phyloP scores from a whole-genome alignment of 495 filamentous ascomycete species.

The Aspergillus heteromorphus region DNA sequence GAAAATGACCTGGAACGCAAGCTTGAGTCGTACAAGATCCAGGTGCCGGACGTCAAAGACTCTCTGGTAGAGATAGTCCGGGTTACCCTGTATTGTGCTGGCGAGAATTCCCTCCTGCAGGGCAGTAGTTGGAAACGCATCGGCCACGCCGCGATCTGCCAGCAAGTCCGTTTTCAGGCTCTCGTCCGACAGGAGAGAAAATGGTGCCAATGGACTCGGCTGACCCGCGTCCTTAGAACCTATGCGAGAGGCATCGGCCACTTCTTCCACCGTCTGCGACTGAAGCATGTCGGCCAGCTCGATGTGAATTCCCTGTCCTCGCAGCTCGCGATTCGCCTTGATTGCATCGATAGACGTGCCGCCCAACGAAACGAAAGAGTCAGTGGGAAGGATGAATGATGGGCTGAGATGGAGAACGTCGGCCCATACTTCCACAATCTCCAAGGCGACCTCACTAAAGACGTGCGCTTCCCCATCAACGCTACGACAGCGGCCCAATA shows the following conservation, averaged over 20 bases:
- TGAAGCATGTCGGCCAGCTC: conserved; percentile 27
- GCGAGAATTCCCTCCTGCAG: conserved; percentile 43
- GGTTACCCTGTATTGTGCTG: conserved; percentile 25
- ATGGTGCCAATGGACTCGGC: conserved; percentile 1
- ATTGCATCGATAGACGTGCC: conserved; percentile 53
- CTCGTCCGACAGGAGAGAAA: neutral
- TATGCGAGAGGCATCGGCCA: conserved; percentile 8
- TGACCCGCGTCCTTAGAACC: conserved; percentile 1
- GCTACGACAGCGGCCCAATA: neutral
- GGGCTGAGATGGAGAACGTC: conserved; percentile 27
- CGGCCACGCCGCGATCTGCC: conserved; percentile 28
- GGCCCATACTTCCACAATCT: conserved; percentile 29
- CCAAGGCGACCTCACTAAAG: conserved; percentile 6
- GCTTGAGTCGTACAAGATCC: conserved; percentile 29
- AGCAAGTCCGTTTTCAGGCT: conserved; percentile 23
- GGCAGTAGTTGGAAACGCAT: conserved; percentile 45
- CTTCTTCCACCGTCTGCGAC: conserved; percentile 17
- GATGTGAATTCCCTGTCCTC: neutral
- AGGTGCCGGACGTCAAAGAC: conserved; percentile 28
- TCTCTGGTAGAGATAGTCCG: conserved; percentile 34
- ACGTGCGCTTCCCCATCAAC: neutral
- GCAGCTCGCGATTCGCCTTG: conserved; percentile 18
- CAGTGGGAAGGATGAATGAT: conserved; percentile 28
- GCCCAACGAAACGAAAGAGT: conserved; percentile 49
- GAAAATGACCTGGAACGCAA: conserved; percentile 25